Conservation (phyloP, 306 rosid genomes). For the Myrica gale region DNA sequence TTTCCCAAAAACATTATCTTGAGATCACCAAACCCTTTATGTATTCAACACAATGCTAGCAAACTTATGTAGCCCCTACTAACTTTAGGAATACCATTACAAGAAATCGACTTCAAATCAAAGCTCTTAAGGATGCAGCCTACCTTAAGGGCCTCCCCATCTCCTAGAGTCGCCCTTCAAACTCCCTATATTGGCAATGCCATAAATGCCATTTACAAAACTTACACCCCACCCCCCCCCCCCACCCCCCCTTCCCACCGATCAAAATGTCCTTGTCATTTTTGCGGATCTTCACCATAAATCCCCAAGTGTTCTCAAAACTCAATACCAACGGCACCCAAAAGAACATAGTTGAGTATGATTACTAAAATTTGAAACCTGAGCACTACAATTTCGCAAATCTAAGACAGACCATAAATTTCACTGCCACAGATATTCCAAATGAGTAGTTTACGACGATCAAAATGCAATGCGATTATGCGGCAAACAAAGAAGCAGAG, state of each 20-base stretch:
- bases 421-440: neutral
- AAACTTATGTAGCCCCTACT: neutral
- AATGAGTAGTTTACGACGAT: neutral
- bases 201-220: neutral
- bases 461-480: slow-evolving; percentile 21
- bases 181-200: neutral
- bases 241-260: too few species aligned
- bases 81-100: neutral
- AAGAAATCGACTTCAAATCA: neutral
- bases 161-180: neutral
- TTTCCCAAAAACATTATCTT: neutral
- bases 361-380: neutral
- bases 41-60: neutral
- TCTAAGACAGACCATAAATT: slow-evolving; percentile 10
- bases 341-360: neutral
- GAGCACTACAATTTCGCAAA: neutral
- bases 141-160: neutral
- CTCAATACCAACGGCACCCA: neutral
- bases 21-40: neutral
- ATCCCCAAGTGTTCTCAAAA: neutral
- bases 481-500: neutral
- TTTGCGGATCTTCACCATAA: neutral
- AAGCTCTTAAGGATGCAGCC: neutral
- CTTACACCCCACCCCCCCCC: too few species aligned
- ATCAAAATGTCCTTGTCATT: too few species aligned